Percentiles rank a stretch among this genome's conserved stretches.
These are phyloP conservation scores for Aureobasidium sp. DNA, from an alignment of 2,329 filamentous ascomycete genomes.

Conservation along the genomic window DNA sequence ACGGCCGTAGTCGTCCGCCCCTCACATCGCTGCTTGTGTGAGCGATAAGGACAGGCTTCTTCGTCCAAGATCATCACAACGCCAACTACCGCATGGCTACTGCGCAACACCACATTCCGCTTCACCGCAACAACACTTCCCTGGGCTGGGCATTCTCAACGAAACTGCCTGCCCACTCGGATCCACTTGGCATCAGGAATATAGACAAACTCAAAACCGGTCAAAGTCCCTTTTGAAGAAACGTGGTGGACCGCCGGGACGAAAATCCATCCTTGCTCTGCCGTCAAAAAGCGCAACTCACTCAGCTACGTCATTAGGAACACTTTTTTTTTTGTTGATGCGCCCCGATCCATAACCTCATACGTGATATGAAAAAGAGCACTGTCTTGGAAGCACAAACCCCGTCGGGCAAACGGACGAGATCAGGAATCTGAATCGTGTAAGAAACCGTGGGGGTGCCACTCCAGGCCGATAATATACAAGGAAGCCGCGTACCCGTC, in stretches of 20 bases:
- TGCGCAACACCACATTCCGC: not conserved
- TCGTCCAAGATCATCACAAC: not conserved
- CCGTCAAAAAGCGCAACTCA: not conserved
- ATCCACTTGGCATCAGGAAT: not conserved
- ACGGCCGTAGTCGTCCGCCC: not conserved
- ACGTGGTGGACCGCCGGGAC: not conserved
- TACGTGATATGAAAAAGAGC: not conserved
- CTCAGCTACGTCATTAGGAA: not conserved
- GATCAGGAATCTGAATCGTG: not conserved
- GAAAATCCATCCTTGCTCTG: not conserved
- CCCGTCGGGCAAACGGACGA: not conserved
- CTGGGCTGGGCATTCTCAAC: conserved; percentile 1
- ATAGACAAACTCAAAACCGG: not conserved
- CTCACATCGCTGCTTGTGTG: not conserved
- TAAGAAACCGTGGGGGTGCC: not conserved
- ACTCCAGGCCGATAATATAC: not conserved
- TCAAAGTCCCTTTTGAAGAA: not conserved
- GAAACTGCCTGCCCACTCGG: not conserved
- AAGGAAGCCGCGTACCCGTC: not conserved
- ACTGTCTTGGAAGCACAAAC: not conserved
- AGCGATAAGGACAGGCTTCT: not conserved
- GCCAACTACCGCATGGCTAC: not conserved
- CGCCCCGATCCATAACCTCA: not conserved
- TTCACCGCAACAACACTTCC: not conserved
- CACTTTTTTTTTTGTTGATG: not conserved